Percentiles rank a stretch among this genome's conserved stretches.
Evolutionary conservation across 176 grass and related monocot species (phyloP).

Genomic region (Guadua angustifolia): DNA sequence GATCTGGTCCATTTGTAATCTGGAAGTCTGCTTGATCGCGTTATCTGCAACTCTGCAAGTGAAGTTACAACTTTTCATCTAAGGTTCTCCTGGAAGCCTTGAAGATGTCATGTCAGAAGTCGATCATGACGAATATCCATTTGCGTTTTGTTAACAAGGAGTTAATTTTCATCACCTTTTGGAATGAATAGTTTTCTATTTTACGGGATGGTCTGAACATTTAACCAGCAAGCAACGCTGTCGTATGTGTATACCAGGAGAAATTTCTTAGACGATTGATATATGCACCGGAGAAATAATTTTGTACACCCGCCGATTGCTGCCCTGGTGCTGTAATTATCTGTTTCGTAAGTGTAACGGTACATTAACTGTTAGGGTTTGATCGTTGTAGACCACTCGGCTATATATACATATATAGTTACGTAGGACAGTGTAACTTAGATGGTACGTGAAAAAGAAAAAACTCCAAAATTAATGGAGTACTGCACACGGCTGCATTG

Average conservation of each 20-base stretch:
- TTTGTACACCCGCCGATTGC: not conserved
- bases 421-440: not conserved
- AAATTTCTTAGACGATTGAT: not conserved
- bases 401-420: not conserved
- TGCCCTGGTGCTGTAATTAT: not conserved
- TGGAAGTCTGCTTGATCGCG: not conserved
- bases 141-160: not conserved
- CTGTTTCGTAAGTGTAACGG: not conserved
- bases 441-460: too few species aligned
- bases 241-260: not conserved
- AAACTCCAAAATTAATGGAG: not conserved
- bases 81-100: constrained; percentile 8
- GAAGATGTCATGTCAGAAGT: not conserved
- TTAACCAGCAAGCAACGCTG: not conserved
- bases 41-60: not conserved
- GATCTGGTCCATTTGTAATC: constrained; percentile 2
- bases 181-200: not conserved
- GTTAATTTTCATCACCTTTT: not conserved
- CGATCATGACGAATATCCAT: not conserved
- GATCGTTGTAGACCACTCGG: not conserved
- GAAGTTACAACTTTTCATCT: not conserved
- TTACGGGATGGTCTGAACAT: not conserved
- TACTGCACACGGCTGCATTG: not conserved
- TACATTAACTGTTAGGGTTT: not conserved
- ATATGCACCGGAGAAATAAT: not conserved